Evolutionary conservation across 495 filamentous ascomycete species (phyloP), one percentile per base, ranked within the genome.

Genomic region (Eremomyces bilateralis): DNA sequence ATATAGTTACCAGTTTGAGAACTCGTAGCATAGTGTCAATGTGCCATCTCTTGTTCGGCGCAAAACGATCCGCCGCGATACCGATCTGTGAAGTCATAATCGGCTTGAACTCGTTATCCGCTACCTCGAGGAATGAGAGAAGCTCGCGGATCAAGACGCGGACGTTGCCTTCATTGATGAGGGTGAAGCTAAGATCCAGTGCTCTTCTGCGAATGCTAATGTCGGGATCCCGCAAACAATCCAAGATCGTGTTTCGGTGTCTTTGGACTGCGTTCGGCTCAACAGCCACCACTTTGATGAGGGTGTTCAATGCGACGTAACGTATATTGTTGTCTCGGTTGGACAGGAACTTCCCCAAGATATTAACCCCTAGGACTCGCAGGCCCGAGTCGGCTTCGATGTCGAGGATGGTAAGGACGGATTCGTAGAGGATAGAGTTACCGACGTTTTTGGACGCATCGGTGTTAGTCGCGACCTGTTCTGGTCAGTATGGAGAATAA

Each of bases 241-340:
- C 88, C 27, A 97, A 62, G 43, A 97, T 94, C 4, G 88, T 97
- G 52, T 93, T 95, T 35, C 90, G 73, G 55, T 97, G 88, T 50
- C 88, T 64, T 49, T 95, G 90, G 3, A 97, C 88, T 1, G 88
- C 90, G 48, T 94, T 95, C 13, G 88, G 90, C 50, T 97, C 88
- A 24, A 97, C 81, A 6, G 90, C 85, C 29, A 97, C 85, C 34
- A 97, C 88, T 57, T 97, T 97, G 57, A 92, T 85, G 39, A 97
- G 61, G 1, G 88, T 97, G 53, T 97, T 97, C 18, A 97, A 57
- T 17, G 88, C 88, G 31, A 97, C 88, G 51, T 97, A 97, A 47
- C 88, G 80, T 50, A 97, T 95, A 48, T 97, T 97, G 61, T 97
- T 97, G 57, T 97, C 88, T 52, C 84, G 79, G 56, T 97, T 97